Evolutionary conservation across 2,329 filamentous ascomycete genomes (phyloP).

Genomic region (Capronia americana): DNA sequence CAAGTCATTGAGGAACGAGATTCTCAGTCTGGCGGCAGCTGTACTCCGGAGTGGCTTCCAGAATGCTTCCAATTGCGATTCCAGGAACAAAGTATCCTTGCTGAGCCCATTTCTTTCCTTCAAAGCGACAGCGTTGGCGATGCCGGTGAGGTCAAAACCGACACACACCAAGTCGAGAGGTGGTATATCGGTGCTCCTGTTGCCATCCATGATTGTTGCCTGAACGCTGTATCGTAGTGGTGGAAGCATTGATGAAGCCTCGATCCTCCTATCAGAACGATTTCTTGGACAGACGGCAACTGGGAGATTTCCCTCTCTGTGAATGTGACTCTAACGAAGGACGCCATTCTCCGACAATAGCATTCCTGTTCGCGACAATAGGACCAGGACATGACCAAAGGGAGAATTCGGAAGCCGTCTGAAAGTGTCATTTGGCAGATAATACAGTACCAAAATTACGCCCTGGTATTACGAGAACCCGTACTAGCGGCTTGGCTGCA

Average conservation of each 20-base stretch:
- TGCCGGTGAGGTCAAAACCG: constrained; percentile 33
- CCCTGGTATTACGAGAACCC: neutral
- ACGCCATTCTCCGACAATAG: neutral
- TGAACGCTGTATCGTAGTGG: neutral
- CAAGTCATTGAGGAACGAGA: constrained; percentile 37
- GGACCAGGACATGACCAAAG: neutral
- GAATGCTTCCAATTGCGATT: constrained; percentile 23
- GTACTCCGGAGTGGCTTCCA: constrained; percentile 32
- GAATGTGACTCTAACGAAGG: too few relatives aligned
- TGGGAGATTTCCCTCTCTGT: too few relatives aligned
- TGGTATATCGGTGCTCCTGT: neutral
- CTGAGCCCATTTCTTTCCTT: constrained; percentile 29
- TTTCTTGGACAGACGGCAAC: neutral
- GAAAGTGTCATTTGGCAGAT: too few relatives aligned
- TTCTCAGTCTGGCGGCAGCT: constrained; percentile 26
- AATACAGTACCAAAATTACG: neutral
- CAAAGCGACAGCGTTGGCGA: constrained; percentile 34
- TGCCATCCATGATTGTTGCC: neutral
- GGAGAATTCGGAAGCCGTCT: neutral
- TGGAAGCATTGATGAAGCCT: neutral
- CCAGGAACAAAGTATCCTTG: constrained; percentile 32
- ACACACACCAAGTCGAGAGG: constrained; percentile 34
- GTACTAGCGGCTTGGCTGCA: too few relatives aligned
- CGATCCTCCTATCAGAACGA: neutral
- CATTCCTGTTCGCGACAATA: neutral